Evolutionary conservation across 208 protist genomes (phyloP), one percentile per base, ranked within the genome.

Genomic region (Crithidia sp.): DNA sequence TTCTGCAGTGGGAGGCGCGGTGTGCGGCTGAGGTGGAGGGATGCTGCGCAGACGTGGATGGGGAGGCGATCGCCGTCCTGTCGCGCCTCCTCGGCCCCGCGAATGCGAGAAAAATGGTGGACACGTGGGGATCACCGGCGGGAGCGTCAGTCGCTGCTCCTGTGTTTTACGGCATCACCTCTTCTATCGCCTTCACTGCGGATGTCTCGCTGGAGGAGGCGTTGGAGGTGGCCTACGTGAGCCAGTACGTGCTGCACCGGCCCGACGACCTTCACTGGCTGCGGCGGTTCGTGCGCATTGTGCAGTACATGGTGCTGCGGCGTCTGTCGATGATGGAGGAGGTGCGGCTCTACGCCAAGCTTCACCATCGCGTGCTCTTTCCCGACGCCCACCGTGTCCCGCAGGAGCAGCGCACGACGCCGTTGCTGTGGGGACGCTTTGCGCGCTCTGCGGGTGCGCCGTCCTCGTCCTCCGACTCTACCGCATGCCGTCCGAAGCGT

Each of bases 291-390:
- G 50, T 55, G 16, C n/a, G 55, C 0, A 49, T 89, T 12, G 60
- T 86, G 8, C 81, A 81, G 47, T 89, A 87, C 67, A 55, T 74
- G 5, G 16, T 89, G 19, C 71, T 89, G 41, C 73, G 85, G 7
- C 78, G 85, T 9, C 55, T 85, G n/a, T 78, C 81, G 16, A 19
- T 79, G 58, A 79, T 85, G 60, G 78, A 86, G 69, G 85, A 89
- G 73, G 71, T 57, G 19, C 68, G 59, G 0, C 39, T 82, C 28
- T 73, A 82, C 49, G 52, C 64, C 0, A 6, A 45, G 16, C 67
- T 77, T 0, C 66, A 50, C 41, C 58, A 53, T 16, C 55, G 57
- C 12, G 57, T 70, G 36, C 36, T 83, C n/a, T 78, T 79, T 57
- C 58, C 67, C 13, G 49, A 7, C 8, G 54, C 54, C 19, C 37